A percentile compares a stretch with the other conserved stretches of the same genome.
Evolutionary conservation across 305 asterid species (phyloP).

Genomic region (Lippia alba): DNA sequence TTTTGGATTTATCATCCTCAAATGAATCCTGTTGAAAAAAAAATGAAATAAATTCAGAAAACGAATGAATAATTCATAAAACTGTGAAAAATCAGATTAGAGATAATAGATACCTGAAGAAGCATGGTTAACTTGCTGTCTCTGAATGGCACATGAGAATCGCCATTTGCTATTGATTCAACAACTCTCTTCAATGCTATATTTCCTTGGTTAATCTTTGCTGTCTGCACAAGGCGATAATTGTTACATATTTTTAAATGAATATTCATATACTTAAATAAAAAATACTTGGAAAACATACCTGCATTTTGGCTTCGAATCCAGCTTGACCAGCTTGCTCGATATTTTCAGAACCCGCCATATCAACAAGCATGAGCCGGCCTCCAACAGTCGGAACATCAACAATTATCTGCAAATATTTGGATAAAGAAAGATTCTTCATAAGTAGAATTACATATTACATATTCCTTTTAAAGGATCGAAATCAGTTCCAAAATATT

Average conservation of each 20-base stretch:
- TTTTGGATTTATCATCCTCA: slow-evolving; percentile 66
- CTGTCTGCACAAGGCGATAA: slow-evolving; percentile 47
- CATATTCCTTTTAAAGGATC: not conserved
- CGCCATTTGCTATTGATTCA: slow-evolving; percentile 73
- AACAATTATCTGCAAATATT: slow-evolving; percentile 55
- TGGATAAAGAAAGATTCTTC: not conserved
- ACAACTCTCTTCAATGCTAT: slow-evolving; percentile 69
- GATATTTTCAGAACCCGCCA: slow-evolving; percentile 79
- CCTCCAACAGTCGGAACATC: slow-evolving; percentile 79
- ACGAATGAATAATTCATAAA: not conserved
- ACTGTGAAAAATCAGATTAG: slow-evolving; percentile 14
- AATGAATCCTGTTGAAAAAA: slow-evolving; percentile 56
- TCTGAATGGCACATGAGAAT: slow-evolving; percentile 72
- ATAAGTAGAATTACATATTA: slow-evolving; percentile 1
- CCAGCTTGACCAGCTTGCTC: slow-evolving; percentile 77
- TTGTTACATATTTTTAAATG: too few relatives aligned
- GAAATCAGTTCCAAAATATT: not conserved
- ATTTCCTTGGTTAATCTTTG: slow-evolving; percentile 70
- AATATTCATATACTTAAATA: not conserved
- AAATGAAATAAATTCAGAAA: not conserved
- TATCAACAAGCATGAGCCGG: slow-evolving; percentile 68
- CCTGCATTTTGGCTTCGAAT: slow-evolving; percentile 73
- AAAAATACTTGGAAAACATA: slow-evolving; percentile 22
- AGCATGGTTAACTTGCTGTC: slow-evolving; percentile 82
- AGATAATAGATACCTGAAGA: slow-evolving; percentile 52